Base-by-base conservation (phyloP, 192 early-diverging fungal species). In the Backusella mclennaniae region DNA sequence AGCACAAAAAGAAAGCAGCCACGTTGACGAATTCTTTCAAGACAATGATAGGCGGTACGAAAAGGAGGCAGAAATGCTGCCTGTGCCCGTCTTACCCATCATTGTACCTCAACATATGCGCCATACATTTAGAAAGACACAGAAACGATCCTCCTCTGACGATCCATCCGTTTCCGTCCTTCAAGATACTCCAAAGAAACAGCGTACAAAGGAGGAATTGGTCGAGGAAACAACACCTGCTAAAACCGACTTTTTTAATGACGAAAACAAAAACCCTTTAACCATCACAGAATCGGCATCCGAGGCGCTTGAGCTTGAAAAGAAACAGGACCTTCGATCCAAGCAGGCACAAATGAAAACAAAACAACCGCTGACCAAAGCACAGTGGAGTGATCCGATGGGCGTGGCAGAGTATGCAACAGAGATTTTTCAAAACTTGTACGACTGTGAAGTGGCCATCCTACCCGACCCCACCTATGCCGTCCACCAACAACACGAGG, bases 351-450 rank as follows among this genome's bases (percentile, higher is more conserved):
- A 23, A 8, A 26, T 69, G 21, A 29, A 70, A n/a, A 49, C 67
- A 15, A 38, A 39, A 12, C 21, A 75, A 23, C 14, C 66, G 15
- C 23, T 46, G 3, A 2, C 31, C 6, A 26, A 70, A 0, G 92
- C 92, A 41, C 93, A 96, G 36, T 70, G 77, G 6, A 79, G 87
- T 67, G 98, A 99, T 85, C 96, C 96, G 0, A 82, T 95, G 83
- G 96, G 98, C 92, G 93, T 97, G 0, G 84, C 96, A 12, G 98
- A 98, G 82, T 99, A 99, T 81, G 93, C 93, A 12, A 80, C 77
- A 35, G 96, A 99, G n/a, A 98, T 99, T 69, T 95, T 97, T 78
- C 85, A 92, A 23, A 95, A 98, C 84, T 83, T 98, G 89, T 85
- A 81, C 36, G 80, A 92, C 23, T 82, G 90, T 8, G 97, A 96